phyloP scores from a whole-genome alignment of 2,329 filamentous ascomycete genomes.

The Elsinoe fawcettii region DNA sequence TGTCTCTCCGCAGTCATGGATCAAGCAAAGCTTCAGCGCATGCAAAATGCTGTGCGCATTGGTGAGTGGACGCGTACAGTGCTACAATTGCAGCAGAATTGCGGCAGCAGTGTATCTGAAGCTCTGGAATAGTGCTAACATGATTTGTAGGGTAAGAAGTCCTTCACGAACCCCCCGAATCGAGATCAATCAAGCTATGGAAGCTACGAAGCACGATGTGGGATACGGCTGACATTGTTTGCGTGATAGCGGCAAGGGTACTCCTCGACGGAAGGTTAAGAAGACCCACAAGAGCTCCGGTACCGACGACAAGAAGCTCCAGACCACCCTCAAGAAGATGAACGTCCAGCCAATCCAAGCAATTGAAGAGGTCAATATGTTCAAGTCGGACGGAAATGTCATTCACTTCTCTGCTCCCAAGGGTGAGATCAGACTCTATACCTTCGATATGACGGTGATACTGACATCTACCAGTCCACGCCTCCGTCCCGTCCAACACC shows the following conservation, averaged over 20 bases:
- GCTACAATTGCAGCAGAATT: background rate
- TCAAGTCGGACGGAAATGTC: slow-evolving; percentile 99
- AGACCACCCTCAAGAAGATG: slow-evolving; percentile 95
- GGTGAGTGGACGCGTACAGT: slow-evolving; percentile 47
- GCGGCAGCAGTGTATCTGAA: background rate
- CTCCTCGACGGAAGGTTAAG: slow-evolving; percentile 96
- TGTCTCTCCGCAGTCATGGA: slow-evolving; percentile 47
- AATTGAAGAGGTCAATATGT: slow-evolving; percentile 99
- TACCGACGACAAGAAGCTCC: slow-evolving; percentile 99
- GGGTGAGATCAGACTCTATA: slow-evolving; percentile 52
- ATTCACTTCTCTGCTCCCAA: slow-evolving; percentile 98
- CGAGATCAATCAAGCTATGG: background rate
- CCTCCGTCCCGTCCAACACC: slow-evolving; percentile 94
- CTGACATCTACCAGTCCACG: slow-evolving; percentile 62
- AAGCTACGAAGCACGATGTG: background rate
- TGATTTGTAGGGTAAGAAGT: slow-evolving; percentile 28
- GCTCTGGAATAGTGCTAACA: slow-evolving; percentile 22
- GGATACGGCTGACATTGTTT: slow-evolving; percentile 20
- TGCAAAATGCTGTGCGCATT: slow-evolving; percentile 61
- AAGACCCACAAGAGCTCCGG: slow-evolving; percentile 87
- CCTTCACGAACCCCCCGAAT: background rate
- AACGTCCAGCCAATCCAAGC: slow-evolving; percentile 99
- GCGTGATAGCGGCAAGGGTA: slow-evolving; percentile 77
- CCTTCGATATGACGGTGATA: background rate
- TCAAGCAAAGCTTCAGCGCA: slow-evolving; percentile 58